These are phyloP conservation scores for Pichia sp. DNA, from an alignment of 1,139 yeast species.

Conservation along the genomic window DNA sequence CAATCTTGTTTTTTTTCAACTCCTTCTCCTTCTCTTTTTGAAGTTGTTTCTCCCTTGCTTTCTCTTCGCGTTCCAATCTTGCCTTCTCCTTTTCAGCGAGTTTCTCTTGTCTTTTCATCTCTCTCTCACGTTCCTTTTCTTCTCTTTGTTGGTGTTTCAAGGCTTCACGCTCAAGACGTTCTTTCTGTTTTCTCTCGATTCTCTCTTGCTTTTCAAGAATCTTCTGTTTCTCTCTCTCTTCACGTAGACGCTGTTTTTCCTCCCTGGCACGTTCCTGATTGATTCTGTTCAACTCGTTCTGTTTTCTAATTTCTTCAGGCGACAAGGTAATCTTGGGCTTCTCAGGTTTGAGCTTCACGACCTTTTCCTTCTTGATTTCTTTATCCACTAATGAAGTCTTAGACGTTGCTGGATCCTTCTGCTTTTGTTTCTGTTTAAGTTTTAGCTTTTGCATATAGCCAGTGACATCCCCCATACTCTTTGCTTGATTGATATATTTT, in stretches of 20 bases:
- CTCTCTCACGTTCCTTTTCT: constrained; percentile 29
- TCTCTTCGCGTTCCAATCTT: constrained; percentile 11
- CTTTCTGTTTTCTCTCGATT: constrained; percentile 18
- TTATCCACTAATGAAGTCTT: too few species aligned
- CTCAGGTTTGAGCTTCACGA: background rate
- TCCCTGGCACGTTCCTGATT: constrained; percentile 3
- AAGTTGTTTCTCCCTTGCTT: constrained; percentile 2
- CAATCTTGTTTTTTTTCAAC: constrained; percentile 7
- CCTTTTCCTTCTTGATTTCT: background rate
- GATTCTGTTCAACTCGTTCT: constrained; percentile 9
- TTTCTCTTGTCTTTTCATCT: constrained; percentile 20
- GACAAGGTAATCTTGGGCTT: background rate
- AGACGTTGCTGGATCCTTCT: constrained; percentile 5
- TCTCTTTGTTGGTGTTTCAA: too few species aligned
- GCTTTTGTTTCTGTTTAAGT: constrained; percentile 14
- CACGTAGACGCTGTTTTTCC: constrained; percentile 24
- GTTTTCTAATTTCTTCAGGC: constrained; percentile 5
- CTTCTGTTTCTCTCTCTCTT: constrained; percentile 17
- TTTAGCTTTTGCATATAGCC: constrained; percentile 19
- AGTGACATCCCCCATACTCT: constrained; percentile 56
- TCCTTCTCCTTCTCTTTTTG: constrained; percentile 9
- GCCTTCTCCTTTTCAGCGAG: constrained; percentile 17
- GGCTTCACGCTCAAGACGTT: too few species aligned
- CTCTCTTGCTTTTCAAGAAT: constrained; percentile 18
- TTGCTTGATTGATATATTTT: constrained; percentile 68